These are phyloP conservation scores for Exophiala phaeomuriformis DNA, from an alignment of 2,329 filamentous ascomycete species.

Conservation along the genomic window DNA sequence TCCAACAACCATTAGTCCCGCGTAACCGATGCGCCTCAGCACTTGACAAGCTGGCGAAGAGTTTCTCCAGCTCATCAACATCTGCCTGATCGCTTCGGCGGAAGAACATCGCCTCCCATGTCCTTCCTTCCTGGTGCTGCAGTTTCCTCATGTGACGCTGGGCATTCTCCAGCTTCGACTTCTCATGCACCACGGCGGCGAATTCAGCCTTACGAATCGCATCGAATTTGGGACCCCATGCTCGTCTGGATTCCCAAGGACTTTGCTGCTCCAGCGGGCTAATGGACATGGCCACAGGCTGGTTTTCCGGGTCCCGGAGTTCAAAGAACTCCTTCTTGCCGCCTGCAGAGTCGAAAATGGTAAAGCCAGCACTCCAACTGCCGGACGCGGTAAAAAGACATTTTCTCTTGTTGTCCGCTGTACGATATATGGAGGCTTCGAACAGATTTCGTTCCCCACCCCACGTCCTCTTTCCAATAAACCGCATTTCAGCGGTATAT, in stretches of 20 bases:
- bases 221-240: constrained; percentile 77
- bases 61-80: constrained; percentile 1
- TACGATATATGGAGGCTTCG: constrained; percentile 19
- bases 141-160: constrained; percentile 70
- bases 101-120: constrained; percentile 86
- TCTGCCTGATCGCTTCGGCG: neutral
- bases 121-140: constrained; percentile 65
- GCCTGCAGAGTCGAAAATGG: constrained; percentile 54
- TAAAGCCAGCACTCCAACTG: constrained; percentile 54
- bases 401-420: constrained; percentile 8
- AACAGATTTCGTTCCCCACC: constrained; percentile 21
- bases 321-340: constrained; percentile 53
- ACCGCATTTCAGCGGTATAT: constrained; percentile 23
- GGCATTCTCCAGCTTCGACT: constrained; percentile 81
- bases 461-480: constrained; percentile 22
- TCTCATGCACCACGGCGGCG: constrained; percentile 68
- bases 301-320: constrained; percentile 16
- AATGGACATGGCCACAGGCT: constrained; percentile 51
- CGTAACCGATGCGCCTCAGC: constrained; percentile 10
- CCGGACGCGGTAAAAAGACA: constrained; percentile 17
- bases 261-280: constrained; percentile 72
- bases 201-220: constrained; percentile 78
- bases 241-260: constrained; percentile 75
- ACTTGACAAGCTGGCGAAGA: constrained; percentile 7
- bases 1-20: constrained; percentile 20